A percentile compares a stretch with the other conserved stretches of the same genome.
Conservation (phyloP, 345 rosid species). For the Triadica sebifera region DNA sequence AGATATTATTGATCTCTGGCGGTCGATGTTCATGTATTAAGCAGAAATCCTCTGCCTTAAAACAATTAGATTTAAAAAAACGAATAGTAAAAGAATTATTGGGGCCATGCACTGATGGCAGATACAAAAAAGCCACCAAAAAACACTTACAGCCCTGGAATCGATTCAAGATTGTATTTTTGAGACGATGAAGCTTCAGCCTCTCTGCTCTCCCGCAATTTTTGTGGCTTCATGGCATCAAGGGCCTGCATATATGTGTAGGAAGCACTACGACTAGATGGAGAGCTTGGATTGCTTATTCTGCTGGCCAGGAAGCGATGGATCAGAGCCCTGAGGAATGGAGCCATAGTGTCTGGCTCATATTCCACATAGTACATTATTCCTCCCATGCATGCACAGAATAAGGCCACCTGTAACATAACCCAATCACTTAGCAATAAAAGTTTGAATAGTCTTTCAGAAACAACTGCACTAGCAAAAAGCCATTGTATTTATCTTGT, state of each 20-base stretch:
- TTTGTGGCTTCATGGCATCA: constrained; percentile 61
- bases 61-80: not conserved
- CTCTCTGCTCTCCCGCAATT: constrained; percentile 48
- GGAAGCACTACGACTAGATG: constrained; percentile 56
- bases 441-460: not conserved
- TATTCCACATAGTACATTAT: constrained; percentile 91
- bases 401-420: constrained; percentile 76
- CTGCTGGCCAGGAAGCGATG: constrained; percentile 94
- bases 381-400: constrained; percentile 99
- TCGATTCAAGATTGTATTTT: constrained; percentile 87
- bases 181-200: constrained; percentile 45
- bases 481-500: too few relatives aligned
- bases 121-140: constrained; percentile 11
- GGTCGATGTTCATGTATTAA: not conserved
- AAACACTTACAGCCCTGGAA: constrained; percentile 68
- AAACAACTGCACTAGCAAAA: constrained; percentile 3
- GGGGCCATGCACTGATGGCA: constrained; percentile 7
- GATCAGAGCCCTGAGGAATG: constrained; percentile 83
- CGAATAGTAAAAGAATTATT: constrained; percentile 17
- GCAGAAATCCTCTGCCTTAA: constrained; percentile 7
- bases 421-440: not conserved
- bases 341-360: constrained; percentile 97
- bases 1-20: not conserved
- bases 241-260: constrained; percentile 62
- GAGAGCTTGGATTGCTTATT: constrained; percentile 72